These are phyloP conservation scores for Dactylellina drechsleri DNA, from an alignment of 2,329 filamentous ascomycete species.

Conservation along the genomic window DNA sequence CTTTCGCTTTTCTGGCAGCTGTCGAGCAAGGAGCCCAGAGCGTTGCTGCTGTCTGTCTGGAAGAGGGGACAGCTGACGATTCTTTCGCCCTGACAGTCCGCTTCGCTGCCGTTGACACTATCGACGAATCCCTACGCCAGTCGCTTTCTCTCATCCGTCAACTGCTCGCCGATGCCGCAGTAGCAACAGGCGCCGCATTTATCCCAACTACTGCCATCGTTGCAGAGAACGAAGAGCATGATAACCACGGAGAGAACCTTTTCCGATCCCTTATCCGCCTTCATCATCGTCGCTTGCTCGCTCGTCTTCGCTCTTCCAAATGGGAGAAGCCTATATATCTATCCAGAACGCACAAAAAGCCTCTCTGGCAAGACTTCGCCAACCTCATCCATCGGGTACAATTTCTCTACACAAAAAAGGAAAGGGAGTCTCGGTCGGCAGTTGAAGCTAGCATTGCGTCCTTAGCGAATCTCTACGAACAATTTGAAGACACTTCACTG, in stretches of 20 bases:
- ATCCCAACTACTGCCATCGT: not conserved
- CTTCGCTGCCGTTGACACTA: constrained; percentile 56
- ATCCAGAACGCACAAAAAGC: constrained; percentile 38
- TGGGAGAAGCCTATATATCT: constrained; percentile 38
- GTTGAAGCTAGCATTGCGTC: constrained; percentile 14
- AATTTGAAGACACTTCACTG: constrained; percentile 5
- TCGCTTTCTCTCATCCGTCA: constrained; percentile 12
- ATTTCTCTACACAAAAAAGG: constrained; percentile 38
- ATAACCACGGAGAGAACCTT: not conserved
- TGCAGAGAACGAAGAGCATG: not conserved
- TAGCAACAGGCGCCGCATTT: no score
- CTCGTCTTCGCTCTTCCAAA: constrained; percentile 31
- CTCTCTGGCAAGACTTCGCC: constrained; percentile 33
- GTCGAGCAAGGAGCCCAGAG: constrained; percentile 58
- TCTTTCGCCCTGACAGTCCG: constrained; percentile 45
- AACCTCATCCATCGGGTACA: constrained; percentile 39
- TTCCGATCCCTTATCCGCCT: constrained; percentile 16
- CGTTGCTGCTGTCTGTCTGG: constrained; percentile 59
- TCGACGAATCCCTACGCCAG: constrained; percentile 17
- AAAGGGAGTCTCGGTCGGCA: constrained; percentile 4
- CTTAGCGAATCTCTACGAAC: constrained; percentile 17
- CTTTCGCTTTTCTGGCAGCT: constrained; percentile 60
- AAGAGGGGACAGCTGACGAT: constrained; percentile 54
- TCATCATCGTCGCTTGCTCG: constrained; percentile 27
- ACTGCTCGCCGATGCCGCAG: not conserved